Evolutionary conservation across 139 green algal species (phyloP).

Genomic region (Haematococcus sp.): DNA sequence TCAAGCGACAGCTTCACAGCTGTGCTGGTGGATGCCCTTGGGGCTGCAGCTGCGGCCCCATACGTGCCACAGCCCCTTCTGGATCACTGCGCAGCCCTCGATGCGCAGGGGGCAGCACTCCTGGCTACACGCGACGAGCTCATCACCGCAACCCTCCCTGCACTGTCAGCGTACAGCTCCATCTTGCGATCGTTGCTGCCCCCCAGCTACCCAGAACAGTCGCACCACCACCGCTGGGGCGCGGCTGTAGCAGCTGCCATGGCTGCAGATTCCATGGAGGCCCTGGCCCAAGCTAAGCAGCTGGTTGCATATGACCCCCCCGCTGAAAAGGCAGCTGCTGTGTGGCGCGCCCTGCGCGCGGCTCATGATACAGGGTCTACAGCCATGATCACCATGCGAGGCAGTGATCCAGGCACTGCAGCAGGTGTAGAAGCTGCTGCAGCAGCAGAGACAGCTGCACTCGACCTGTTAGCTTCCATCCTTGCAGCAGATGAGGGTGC

Average conservation of each 20-base stretch:
- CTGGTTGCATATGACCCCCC: conserved; percentile 6
- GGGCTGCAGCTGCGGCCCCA: too few relatives aligned
- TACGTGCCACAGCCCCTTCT: conserved; percentile 14
- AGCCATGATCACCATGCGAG: too few relatives aligned
- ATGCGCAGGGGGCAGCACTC: conserved; percentile 3
- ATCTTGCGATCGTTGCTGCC: conserved; percentile 29
- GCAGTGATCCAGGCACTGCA: neutral
- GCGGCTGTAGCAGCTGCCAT: conserved; percentile 16
- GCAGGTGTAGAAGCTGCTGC: neutral
- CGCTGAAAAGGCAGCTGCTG: neutral
- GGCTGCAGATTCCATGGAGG: conserved; percentile 5
- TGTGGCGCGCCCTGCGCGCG: conserved; percentile 18
- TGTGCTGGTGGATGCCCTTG: neutral
- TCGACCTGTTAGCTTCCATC: conserved; percentile 11
- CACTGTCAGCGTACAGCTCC: conserved; percentile 14
- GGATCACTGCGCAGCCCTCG: neutral
- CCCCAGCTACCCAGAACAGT: conserved; percentile 14
- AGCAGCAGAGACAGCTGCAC: neutral
- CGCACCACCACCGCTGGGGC: conserved; percentile 28
- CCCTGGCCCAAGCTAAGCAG: conserved; percentile 7
- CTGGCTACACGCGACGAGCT: conserved; percentile 10
- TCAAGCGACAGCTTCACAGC: neutral
- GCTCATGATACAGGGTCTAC: neutral
- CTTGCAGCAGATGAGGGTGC: neutral
- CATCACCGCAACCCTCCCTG: neutral